A percentile compares a stretch with the other conserved stretches of the same genome.
phyloP scores from a whole-genome alignment of 1,284 basidiomycete species.

The Trichosporon faecale region DNA sequence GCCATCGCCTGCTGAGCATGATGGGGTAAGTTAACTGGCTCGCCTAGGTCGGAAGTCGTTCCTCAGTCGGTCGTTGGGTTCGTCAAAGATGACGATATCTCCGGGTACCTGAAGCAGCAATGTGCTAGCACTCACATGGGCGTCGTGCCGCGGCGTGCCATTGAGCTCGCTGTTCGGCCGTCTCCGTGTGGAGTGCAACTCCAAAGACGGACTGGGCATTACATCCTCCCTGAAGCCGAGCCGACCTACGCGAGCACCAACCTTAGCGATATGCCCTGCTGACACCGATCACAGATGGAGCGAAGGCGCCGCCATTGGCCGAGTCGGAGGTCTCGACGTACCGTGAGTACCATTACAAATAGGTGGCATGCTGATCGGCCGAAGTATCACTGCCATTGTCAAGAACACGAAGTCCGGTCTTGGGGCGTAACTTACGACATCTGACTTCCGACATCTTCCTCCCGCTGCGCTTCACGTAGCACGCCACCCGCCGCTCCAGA shows the following conservation, averaged over 20 bases:
- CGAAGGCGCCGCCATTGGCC: constrained; percentile 49
- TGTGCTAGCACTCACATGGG: background rate
- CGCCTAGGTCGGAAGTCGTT: background rate
- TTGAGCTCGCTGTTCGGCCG: background rate
- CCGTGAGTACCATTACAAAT: constrained; percentile 43
- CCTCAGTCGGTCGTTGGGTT: background rate
- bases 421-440: constrained; percentile 35
- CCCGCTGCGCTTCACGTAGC: background rate
- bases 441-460: background rate
- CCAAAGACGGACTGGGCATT: background rate
- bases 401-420: constrained; percentile 53
- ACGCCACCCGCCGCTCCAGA: too few species aligned
- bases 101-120: background rate
- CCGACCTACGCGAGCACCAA: background rate
- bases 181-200: background rate
- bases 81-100: background rate
- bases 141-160: too few species aligned
- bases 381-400: constrained; percentile 52
- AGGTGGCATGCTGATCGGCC: constrained; percentile 16
- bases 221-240: background rate
- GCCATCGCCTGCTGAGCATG: constrained; percentile 48
- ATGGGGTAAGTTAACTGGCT: constrained; percentile 43
- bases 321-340: constrained; percentile 44
- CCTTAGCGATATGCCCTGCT: background rate
- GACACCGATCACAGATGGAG: constrained; percentile 38